Evolutionary conservation across 441 rosid genomes (phyloP).

Genomic region (Adansonia rubrostipa): DNA sequence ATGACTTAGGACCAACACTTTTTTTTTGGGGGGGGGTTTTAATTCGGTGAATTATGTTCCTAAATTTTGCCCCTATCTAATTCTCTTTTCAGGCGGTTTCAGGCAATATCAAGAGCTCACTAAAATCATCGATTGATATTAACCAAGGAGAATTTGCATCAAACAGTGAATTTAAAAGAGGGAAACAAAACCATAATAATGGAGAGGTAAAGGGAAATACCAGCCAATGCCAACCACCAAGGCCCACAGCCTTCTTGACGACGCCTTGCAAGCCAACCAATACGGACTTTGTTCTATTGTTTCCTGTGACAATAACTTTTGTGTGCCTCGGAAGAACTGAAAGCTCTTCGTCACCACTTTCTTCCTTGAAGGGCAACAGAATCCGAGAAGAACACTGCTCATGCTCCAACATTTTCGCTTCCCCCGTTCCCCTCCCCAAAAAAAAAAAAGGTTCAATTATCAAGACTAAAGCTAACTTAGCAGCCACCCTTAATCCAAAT

Average conservation of each 20-base stretch:
- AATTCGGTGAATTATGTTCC: too few species aligned
- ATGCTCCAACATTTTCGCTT: slow-evolving; percentile 54
- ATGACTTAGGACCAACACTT: not conserved
- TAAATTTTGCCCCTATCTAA: too few species aligned
- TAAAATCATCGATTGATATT: too few species aligned
- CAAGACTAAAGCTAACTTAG: slow-evolving; percentile 10
- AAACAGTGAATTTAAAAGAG: not conserved
- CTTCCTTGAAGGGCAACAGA: slow-evolving; percentile 51
- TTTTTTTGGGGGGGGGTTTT: too few species aligned
- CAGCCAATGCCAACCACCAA: slow-evolving; percentile 96
- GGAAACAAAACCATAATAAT: not conserved
- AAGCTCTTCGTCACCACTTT: slow-evolving; percentile 53
- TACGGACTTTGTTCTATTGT: slow-evolving; percentile 81
- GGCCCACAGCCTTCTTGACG: slow-evolving; percentile 88
- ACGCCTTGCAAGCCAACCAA: slow-evolving; percentile 84
- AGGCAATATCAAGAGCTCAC: too few species aligned
- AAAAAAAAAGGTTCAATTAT: not conserved
- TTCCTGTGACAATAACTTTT: slow-evolving; percentile 78
- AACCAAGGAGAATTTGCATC: not conserved
- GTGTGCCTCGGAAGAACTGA: slow-evolving; percentile 81
- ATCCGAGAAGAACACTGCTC: slow-evolving; percentile 57
- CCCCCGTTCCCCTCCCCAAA: not conserved
- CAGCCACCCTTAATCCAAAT: not conserved
- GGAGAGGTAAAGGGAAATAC: slow-evolving; percentile 36
- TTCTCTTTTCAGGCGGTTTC: too few species aligned